A percentile compares a stretch with the other conserved stretches of the same genome.
Conservation (phyloP, 495 filamentous ascomycete genomes). For the Podospora conica region DNA sequence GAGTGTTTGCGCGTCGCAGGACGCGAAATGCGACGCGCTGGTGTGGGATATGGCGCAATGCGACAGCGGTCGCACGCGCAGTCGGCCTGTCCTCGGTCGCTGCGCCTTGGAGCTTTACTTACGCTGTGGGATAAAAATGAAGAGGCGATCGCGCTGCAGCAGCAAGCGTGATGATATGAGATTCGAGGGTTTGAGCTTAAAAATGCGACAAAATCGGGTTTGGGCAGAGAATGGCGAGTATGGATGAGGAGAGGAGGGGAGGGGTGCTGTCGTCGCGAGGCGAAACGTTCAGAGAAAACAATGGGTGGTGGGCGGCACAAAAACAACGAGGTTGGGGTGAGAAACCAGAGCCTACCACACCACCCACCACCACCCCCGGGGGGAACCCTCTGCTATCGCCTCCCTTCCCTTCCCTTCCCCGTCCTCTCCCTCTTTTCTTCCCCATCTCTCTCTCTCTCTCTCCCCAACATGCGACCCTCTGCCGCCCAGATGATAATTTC, state of each 20-base stretch:
- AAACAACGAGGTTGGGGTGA: constrained; percentile 23
- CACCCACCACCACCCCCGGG: constrained; percentile 1
- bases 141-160: not conserved
- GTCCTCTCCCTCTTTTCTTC: not conserved
- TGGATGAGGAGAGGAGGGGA: constrained; percentile 9
- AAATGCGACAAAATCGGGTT: constrained; percentile 8
- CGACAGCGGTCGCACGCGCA: constrained; percentile 6
- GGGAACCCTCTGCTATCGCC: not conserved
- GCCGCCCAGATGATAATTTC: constrained; percentile 6
- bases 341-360: constrained; percentile 11
- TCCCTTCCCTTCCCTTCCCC: not conserved
- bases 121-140: constrained; percentile 8
- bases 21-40: constrained; percentile 6
- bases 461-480: not conserved
- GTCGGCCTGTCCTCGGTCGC: constrained; percentile 2
- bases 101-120: constrained; percentile 12
- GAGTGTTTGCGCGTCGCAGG: not conserved
- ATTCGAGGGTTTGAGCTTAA: constrained; percentile 5
- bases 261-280: constrained; percentile 19
- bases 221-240: not conserved
- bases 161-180: constrained; percentile 3
- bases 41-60: constrained; percentile 9
- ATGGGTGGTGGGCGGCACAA: constrained; percentile 19
- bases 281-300: constrained; percentile 24
- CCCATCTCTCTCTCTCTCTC: not conserved